phyloP scores from a whole-genome alignment of 495 filamentous ascomycete species.

The Penicillium malachiteum region DNA sequence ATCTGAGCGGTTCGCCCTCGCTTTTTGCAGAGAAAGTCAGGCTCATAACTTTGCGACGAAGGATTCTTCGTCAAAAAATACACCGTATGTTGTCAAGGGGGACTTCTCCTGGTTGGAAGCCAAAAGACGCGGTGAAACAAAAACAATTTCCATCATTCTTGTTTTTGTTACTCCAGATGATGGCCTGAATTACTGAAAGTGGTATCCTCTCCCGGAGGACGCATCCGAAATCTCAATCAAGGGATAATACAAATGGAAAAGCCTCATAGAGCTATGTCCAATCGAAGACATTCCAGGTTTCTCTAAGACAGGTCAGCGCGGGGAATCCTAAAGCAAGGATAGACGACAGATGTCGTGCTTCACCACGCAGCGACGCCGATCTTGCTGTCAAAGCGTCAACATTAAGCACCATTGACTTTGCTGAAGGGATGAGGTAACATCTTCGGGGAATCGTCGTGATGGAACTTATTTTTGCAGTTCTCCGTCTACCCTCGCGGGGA shows the following conservation, averaged over 20 bases:
- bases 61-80: too few relatives aligned
- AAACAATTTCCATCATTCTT: too few relatives aligned
- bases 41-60: background rate
- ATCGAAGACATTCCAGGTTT: background rate
- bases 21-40: background rate
- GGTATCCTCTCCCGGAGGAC: background rate
- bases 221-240: background rate
- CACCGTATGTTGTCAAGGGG: too few relatives aligned
- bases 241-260: background rate
- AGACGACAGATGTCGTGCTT: background rate
- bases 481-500: constrained; percentile 1
- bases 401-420: background rate
- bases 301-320: background rate
- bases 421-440: background rate
- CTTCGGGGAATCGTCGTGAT: too few relatives aligned
- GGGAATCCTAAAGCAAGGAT: background rate
- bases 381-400: background rate
- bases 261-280: background rate
- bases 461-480: too few relatives aligned
- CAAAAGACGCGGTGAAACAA: too few relatives aligned
- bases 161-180: too few relatives aligned
- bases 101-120: too few relatives aligned
- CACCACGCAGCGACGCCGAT: background rate
- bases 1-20: background rate
- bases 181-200: too few relatives aligned